Evolutionary conservation across 208 protist genomes (phyloP), one percentile per base, ranked within the genome.

Genomic region (Wallacemonas sp.): DNA sequence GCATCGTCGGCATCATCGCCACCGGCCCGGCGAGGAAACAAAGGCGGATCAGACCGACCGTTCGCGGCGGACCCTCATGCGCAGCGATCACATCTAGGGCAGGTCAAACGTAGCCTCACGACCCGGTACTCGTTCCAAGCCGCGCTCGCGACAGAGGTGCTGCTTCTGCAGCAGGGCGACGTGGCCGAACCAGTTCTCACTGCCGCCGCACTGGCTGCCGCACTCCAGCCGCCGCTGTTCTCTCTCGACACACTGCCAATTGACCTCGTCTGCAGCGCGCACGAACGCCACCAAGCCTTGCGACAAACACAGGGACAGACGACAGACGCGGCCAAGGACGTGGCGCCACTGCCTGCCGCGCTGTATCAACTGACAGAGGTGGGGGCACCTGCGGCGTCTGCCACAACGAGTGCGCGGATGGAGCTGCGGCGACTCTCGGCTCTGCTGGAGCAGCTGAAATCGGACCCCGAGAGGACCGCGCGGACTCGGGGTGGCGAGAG

Each of bases 121-220:
- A 46, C 47, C 5, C 84, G 82, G 32, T 94, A 94, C 70, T 87
- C 87, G 1, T 62, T 94, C 12, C 73, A 88, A 33, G 78, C 81
- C 11, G 82, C 87, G 1, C 57, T 94, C 12, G 74, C 80, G 2
- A 78, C 87, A 12, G 87, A 93, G 72, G 43, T 90, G 24, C 68
- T 68, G 11, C 65, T 76, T 26, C 67, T 86, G 55, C 70, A 81
- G 46, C 27, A 65, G 3, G 41, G 43, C n/a, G 60, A 60, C 16
- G 65, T n/a, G 38, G 63, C 21, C 2, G 24, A 65, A 17, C 17
- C 26, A 43, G 30, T 27, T 26, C 17, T 33, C 2, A 4, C 47
- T 2, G 36, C 39, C 2, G 3, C 16, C n/a, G 9, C 68, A 16
- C 24, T 34, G n/a, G n/a, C n/a, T n/a, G n/a, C n/a, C n/a, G n/a